phyloP scores from a whole-genome alignment of 2,329 filamentous ascomycete genomes.

The Fusarium sp. region DNA sequence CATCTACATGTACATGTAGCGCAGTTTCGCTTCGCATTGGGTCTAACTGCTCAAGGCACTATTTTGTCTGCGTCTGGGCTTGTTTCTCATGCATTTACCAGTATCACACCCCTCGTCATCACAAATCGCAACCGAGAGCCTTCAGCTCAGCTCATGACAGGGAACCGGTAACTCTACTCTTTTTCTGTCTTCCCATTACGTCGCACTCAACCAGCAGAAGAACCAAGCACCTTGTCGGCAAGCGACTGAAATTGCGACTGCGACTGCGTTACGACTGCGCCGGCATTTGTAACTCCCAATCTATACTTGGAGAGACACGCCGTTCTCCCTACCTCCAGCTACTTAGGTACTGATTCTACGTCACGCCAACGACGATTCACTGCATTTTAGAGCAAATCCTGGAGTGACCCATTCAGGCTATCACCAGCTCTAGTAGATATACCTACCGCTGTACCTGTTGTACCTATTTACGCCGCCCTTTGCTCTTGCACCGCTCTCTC shows the following conservation, averaged over 20 bases:
- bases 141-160: slow-evolving; percentile 16
- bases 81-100: slow-evolving; percentile 19
- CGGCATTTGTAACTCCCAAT: slow-evolving; percentile 27
- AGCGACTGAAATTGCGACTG: slow-evolving; percentile 8
- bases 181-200: slow-evolving; percentile 17
- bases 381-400: slow-evolving; percentile 38
- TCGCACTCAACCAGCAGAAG: slow-evolving; percentile 17
- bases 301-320: slow-evolving; percentile 13
- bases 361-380: slow-evolving; percentile 32
- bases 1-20: slow-evolving; percentile 31
- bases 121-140: slow-evolving; percentile 30
- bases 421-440: slow-evolving; percentile 10
- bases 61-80: slow-evolving; percentile 28
- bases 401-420: slow-evolving; percentile 36
- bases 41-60: slow-evolving; percentile 27
- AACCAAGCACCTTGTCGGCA: slow-evolving; percentile 20
- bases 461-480: slow-evolving; percentile 32
- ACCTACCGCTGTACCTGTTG: neutral
- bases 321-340: slow-evolving; percentile 14
- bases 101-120: slow-evolving; percentile 36
- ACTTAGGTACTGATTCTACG: slow-evolving; percentile 34
- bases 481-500: slow-evolving; percentile 4
- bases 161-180: slow-evolving; percentile 22
- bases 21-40: slow-evolving; percentile 32
- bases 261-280: slow-evolving; percentile 18